Evolutionary conservation across 2,329 filamentous ascomycete genomes (phyloP), one percentile per base, ranked within the genome.

Genomic region (Trichophyton benhamiae): DNA sequence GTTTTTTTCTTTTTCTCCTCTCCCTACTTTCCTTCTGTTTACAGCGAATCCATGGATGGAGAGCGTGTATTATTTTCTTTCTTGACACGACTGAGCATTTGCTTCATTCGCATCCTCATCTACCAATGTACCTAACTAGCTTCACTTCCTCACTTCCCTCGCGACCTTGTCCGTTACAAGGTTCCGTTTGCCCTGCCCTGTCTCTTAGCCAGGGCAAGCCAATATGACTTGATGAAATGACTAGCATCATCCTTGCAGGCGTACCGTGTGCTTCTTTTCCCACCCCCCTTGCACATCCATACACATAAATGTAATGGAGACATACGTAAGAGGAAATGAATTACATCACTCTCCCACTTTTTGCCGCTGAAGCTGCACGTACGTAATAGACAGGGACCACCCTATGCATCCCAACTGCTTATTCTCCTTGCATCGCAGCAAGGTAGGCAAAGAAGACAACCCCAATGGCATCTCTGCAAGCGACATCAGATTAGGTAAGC

Each of bases 211-310:
- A 33, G 49, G 41, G 30, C 27, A 33, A 53, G 15, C 27, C 15
- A 27, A 30, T 53, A 53, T 53, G 49, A 53, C 33, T 33, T 53
- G 49, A 53, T 53, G 49, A 53, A 53, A 53, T 53, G 49, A 53
- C 49, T 30, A 53, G 49, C 49, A 53, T 53, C 27, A 53, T 53
- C 49, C 49, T 53, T 53, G 49, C 49, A 53, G 41, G 6, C 15
- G n/a, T 44, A 44, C 15, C 22, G 11, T 53, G n/a, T 27, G 11
- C 49, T 30, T 30, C 27, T n/a, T 30, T 53, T 44, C 41, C 41
- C 15, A n/a, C n/a, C n/a, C 41, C 41, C 41, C n/a, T n/a, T 44
- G n/a, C 41, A 44, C 41, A n/a, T n/a, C 13, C 41, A 44, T 17
- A n/a, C 41, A 38, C 11, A 38, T 38, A 38, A 3, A 38, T 38